Evolutionary conservation across 352 stramenopile species (phyloP).

Genomic region (Elongisporangium anandrum): DNA sequence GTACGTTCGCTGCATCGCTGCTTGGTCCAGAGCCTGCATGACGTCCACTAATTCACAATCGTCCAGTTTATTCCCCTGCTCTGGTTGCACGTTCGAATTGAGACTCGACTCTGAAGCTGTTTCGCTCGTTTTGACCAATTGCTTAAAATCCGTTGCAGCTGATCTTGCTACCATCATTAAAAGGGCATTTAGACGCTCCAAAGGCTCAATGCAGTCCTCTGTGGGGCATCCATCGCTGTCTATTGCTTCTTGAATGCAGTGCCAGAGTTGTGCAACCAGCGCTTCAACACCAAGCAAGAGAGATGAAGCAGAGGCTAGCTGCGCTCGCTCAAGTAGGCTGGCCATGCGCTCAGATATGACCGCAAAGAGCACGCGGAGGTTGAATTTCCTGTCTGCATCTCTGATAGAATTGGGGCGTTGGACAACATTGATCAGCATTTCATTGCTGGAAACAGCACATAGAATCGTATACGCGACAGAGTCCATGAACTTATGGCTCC

Average conservation of each 20-base stretch:
- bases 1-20: conserved; percentile 24
- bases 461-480: background rate
- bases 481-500: background rate
- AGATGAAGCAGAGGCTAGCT: background rate
- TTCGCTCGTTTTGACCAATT: background rate
- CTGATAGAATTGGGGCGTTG: background rate
- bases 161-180: background rate
- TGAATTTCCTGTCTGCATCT: background rate
- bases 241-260: background rate
- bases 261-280: background rate
- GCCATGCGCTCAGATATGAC: background rate
- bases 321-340: background rate
- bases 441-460: background rate
- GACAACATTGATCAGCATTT: background rate
- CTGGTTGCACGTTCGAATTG: background rate
- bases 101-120: background rate
- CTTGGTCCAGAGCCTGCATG: conserved; percentile 19
- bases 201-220: background rate
- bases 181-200: background rate
- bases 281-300: background rate
- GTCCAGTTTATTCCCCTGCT: background rate
- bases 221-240: background rate
- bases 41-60: conserved; percentile 15
- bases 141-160: background rate
- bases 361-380: background rate